Percentiles rank a stretch among this genome's conserved stretches.
These are phyloP conservation scores for Cymbidium sinense DNA, from an alignment of 106 monocot genomes.

Conservation along the genomic window DNA sequence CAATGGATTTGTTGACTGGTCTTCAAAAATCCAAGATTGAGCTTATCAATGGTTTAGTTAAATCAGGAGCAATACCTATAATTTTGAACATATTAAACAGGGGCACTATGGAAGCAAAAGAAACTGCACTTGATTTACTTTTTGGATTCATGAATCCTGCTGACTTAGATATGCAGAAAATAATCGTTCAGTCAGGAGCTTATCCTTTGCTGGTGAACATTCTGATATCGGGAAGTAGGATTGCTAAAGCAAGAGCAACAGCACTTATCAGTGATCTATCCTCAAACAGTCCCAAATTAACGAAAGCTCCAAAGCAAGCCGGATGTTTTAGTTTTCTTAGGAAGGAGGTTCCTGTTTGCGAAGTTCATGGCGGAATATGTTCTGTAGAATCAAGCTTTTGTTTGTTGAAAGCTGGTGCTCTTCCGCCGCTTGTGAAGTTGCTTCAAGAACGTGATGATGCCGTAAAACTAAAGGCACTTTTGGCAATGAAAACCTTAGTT, in stretches of 20 bases:
- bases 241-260: slow-evolving; percentile 15
- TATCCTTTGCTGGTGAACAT: slow-evolving; percentile 14
- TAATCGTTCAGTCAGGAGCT: slow-evolving; percentile 6
- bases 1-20: slow-evolving; percentile 9
- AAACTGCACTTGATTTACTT: slow-evolving; percentile 13
- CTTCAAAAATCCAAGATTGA: slow-evolving; percentile 7
- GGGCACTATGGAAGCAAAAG: slow-evolving; percentile 10
- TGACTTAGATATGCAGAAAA: slow-evolving; percentile 14
- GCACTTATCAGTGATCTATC: slow-evolving; percentile 12
- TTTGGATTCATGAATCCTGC: slow-evolving; percentile 11
- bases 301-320: neutral
- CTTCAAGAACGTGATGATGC: slow-evolving; percentile 9
- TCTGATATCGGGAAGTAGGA: slow-evolving; percentile 7
- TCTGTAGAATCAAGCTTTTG: slow-evolving; percentile 13
- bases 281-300: slow-evolving; percentile 10
- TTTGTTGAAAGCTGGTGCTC: slow-evolving; percentile 11
- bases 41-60: slow-evolving; percentile 8
- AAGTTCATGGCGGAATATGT: slow-evolving; percentile 21
- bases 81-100: slow-evolving; percentile 1
- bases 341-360: neutral
- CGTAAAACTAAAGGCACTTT: neutral
- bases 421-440: slow-evolving; percentile 7
- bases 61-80: slow-evolving; percentile 4
- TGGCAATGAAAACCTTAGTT: slow-evolving; percentile 10
- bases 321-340: slow-evolving; percentile 12